Conservation (phyloP, 1,139 yeast genomes). For the Lodderomyces parapsilosis region DNA sequence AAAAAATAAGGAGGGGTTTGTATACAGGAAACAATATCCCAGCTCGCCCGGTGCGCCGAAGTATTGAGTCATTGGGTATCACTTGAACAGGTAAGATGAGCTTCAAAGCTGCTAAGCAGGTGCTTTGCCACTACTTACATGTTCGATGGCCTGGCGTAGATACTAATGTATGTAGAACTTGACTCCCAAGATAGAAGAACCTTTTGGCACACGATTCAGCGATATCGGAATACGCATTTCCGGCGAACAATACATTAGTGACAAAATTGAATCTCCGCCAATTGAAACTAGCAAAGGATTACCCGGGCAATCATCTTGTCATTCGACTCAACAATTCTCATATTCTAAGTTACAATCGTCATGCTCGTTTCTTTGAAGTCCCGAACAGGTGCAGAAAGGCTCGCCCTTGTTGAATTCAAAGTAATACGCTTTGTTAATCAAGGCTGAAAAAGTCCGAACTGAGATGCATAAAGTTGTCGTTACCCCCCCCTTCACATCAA, state of each 20-base stretch:
- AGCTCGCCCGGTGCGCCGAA: not conserved
- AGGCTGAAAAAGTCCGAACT: not conserved
- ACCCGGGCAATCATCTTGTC: no score
- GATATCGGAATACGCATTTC: constrained; percentile 1
- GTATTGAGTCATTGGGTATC: not conserved
- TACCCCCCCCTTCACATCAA: not conserved
- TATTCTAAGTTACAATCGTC: no score
- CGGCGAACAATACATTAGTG: not conserved
- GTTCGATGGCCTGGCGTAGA: no score
- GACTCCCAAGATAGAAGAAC: not conserved
- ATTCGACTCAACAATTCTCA: no score
- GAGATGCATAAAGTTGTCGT: not conserved
- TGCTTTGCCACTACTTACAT: no score
- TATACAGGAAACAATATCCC: constrained; percentile 1
- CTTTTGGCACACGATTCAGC: not conserved
- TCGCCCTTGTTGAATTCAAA: no score
- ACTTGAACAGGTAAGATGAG: not conserved
- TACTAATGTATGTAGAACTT: not conserved
- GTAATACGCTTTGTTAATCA: no score
- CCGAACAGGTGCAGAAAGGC: no score
- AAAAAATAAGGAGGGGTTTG: not conserved
- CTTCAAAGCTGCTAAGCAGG: no score
- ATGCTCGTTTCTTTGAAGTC: no score
- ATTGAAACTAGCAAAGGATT: no score
- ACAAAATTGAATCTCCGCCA: not conserved